Percentiles rank a stretch among this genome's conserved stretches.
Conservation (phyloP, 768 basidiomycete species). For the Suillus sp. region DNA sequence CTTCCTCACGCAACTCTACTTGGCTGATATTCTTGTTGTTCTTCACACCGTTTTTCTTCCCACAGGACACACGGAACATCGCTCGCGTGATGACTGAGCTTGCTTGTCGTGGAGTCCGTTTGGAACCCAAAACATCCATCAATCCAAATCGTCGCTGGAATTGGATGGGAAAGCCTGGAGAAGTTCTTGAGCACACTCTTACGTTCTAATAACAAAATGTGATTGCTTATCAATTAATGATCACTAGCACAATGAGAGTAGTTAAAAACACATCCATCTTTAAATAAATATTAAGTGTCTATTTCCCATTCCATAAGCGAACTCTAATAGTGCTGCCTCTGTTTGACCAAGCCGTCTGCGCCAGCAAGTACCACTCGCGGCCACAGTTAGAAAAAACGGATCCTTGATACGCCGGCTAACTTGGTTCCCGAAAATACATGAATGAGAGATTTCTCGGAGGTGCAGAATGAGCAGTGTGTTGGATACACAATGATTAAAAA, state of each 20-base stretch:
- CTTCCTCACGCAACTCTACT: background rate
- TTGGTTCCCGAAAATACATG: conserved; percentile 10
- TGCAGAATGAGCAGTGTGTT: conserved; percentile 12
- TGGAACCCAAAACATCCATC: conserved; percentile 76
- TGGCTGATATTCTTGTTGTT: conserved; percentile 11
- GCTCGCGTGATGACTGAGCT: conserved; percentile 80
- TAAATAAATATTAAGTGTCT: conserved; percentile 16
- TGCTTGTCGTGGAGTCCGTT: conserved; percentile 62
- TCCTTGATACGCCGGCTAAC: conserved; percentile 13
- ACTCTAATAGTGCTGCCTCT: conserved; percentile 19
- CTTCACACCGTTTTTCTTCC: conserved; percentile 10
- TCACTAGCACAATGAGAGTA: conserved; percentile 1
- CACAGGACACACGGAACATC: conserved; percentile 88
- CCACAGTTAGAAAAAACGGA: conserved; percentile 9
- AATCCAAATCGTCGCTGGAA: conserved; percentile 68
- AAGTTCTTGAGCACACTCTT: conserved; percentile 54
- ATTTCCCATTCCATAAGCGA: conserved; percentile 10
- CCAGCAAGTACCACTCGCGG: conserved; percentile 12
- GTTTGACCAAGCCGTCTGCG: conserved; percentile 15
- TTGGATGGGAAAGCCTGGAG: conserved; percentile 84
- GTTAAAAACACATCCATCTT: conserved; percentile 8
- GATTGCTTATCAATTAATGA: background rate
- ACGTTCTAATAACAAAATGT: conserved; percentile 13
- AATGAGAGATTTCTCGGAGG: conserved; percentile 4
- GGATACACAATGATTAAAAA: conserved; percentile 15